Conservation (phyloP, 192 early-diverging fungal genomes). For the Coemansia sp. region DNA sequence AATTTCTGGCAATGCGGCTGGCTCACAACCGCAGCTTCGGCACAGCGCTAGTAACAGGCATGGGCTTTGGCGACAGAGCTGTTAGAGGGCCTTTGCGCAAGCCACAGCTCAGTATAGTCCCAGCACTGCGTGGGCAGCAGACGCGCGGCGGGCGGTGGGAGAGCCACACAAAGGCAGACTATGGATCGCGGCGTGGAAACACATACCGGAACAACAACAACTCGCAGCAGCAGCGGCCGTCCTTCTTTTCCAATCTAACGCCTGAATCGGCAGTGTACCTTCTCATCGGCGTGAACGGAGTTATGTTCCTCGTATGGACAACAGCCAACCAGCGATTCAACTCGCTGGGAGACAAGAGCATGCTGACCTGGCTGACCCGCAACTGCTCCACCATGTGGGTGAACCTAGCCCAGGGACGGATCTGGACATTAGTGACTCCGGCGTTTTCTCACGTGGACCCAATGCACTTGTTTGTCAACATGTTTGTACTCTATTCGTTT, state of each 20-base stretch:
- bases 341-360: slow-evolving; percentile 19
- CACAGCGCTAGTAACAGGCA: background rate
- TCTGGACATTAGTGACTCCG: slow-evolving; percentile 55
- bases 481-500: slow-evolving; percentile 56
- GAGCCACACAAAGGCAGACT: slow-evolving; percentile 46
- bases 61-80: background rate
- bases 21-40: background rate
- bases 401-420: slow-evolving; percentile 34
- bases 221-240: background rate
- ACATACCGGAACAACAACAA: slow-evolving; percentile 23
- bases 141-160: slow-evolving; percentile 47
- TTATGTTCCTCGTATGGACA: slow-evolving; percentile 45
- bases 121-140: slow-evolving; percentile 35
- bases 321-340: slow-evolving; percentile 14
- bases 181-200: slow-evolving; percentile 43
- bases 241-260: slow-evolving; percentile 19
- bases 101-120: background rate
- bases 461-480: slow-evolving; percentile 49
- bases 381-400: slow-evolving; percentile 42
- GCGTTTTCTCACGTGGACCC: slow-evolving; percentile 54
- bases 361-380: slow-evolving; percentile 29
- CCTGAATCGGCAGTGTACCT: slow-evolving; percentile 34
- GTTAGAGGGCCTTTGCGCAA: background rate
- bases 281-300: slow-evolving; percentile 45
- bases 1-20: background rate